Base-by-base conservation (phyloP, 2,329 filamentous ascomycete genomes). In the Epicoccum sorghinum region DNA sequence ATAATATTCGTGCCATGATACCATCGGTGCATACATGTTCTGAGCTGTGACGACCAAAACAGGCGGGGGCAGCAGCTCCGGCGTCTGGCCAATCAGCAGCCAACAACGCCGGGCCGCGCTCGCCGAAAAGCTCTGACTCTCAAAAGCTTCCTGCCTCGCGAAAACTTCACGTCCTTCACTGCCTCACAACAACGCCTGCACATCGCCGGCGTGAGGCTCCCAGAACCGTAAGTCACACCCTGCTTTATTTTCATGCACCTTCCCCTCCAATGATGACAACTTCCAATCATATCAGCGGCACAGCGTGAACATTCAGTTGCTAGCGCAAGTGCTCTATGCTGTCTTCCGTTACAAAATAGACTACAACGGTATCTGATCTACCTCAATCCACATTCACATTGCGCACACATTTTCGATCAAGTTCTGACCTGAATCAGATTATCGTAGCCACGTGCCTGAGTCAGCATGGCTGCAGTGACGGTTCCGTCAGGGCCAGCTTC, bases 311-410 rank as follows among this genome's bases (percentile, higher is more conserved):
- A 57, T 57, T 57, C 54, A 57, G 40, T 57, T 57, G 54, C 54
- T 57, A 52, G 54, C 48, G 54, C 37, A 38, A 29, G 49, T 57
- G 54, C 54, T 57, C 54, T 57, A 52, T 57, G 54, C 48, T 57
- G 54, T 52, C 49, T 52, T 57, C 54, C 48, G 49, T 57, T 57
- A 52, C 49, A 56, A 54, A 52, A 57, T 57, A 57, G 54, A 57
- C 54, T 57, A 57, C 54, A 53, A 57, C 54, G 54, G 54, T 57
- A 57, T 57, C 54, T 57, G 54, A 57, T 50, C 48, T 39, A 50
- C 14, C 25, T 46, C 2, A 27, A 9, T 22, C 7, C 0, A 18
- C 13, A 13, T 9, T 37, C 37, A n/a, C 42, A 23, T 30, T 1
- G 13, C 30, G 22, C n/a, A 18, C 8, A 13, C 40, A 27, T 0